phyloP scores from a whole-genome alignment of 768 basidiomycete species.

The Termitomyces sp. region DNA sequence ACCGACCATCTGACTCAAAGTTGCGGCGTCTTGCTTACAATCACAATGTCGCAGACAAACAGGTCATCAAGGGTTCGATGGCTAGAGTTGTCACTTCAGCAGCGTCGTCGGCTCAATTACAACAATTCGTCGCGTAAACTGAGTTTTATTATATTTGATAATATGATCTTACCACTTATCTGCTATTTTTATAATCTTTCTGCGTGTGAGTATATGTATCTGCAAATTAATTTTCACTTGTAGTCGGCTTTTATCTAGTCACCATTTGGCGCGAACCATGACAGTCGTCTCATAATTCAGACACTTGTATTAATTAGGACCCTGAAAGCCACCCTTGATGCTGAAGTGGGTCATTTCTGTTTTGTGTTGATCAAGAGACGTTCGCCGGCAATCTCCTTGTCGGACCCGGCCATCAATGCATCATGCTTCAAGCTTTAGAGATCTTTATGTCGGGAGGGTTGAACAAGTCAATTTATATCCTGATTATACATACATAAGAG shows the following conservation, averaged over 20 bases:
- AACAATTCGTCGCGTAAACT: constrained; percentile 18
- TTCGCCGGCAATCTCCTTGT: too few relatives aligned
- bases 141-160: background rate
- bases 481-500: background rate
- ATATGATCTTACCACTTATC: background rate
- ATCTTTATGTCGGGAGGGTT: too few relatives aligned
- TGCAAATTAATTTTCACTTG: background rate
- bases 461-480: background rate
- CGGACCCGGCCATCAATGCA: too few relatives aligned
- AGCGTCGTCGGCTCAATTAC: constrained; percentile 14
- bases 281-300: background rate
- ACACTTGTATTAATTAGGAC: background rate
- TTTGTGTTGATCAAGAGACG: background rate
- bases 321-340: background rate
- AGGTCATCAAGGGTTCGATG: constrained; percentile 49
- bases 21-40: constrained; percentile 32
- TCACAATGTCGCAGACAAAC: constrained; percentile 38
- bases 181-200: background rate
- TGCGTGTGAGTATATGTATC: background rate
- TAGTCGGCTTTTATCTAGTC: too few relatives aligned
- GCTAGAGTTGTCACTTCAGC: constrained; percentile 37
- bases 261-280: background rate
- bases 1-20: constrained; percentile 30
- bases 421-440: too few relatives aligned
- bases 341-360: background rate